Base-by-base conservation (phyloP, 495 filamentous ascomycete species). In the Neurospora sp. region DNA sequence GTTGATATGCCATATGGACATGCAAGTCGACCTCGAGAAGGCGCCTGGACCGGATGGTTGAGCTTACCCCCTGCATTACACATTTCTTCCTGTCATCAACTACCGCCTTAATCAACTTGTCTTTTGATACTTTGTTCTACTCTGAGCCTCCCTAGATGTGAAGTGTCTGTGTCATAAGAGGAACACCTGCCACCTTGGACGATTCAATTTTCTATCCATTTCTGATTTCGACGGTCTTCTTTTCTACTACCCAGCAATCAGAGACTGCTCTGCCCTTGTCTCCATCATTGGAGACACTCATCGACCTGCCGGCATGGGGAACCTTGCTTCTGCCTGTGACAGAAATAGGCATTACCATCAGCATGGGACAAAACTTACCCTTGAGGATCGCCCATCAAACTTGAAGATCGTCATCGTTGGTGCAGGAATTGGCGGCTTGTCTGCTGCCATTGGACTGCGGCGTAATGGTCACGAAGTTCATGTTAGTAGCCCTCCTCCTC, bases 391-490 rank as follows among this genome's bases (percentile, higher is more conserved):
- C 61, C 68, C 73, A 31, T 31, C 22, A 8, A 73, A 74, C 38
- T 71, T 84, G 53, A 76, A 74, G 16, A 77, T 88, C 69, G 72
- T 83, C 73, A 87, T 89, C 31, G 83, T 87, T n/a, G 88, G 87
- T 16, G 87, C 85, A 18, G 87, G 88, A 1, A 89, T 89, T 27
- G 86, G 86, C 14, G 87, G 88, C 8, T 75, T 89, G 38, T 79
- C 83, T 1, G 83, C 87, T 16, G 87, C 88, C 0, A 85, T 89
- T 74, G 86, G 82, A 9, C 75, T 90, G 14, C 81, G 86, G 22
- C 81, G 84, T 38, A 80, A 86, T 65, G 88, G 88, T 12, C 88
- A 89, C 74, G 61, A 82, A n/a, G 87, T 89, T 35, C 76, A 83
- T 61, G 83, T 88, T 65, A 70, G 79, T 73, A 10, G 9, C n/a